Base-by-base conservation (phyloP, 2,329 filamentous ascomycete genomes). In the Torrubiella hemipterigena region DNA sequence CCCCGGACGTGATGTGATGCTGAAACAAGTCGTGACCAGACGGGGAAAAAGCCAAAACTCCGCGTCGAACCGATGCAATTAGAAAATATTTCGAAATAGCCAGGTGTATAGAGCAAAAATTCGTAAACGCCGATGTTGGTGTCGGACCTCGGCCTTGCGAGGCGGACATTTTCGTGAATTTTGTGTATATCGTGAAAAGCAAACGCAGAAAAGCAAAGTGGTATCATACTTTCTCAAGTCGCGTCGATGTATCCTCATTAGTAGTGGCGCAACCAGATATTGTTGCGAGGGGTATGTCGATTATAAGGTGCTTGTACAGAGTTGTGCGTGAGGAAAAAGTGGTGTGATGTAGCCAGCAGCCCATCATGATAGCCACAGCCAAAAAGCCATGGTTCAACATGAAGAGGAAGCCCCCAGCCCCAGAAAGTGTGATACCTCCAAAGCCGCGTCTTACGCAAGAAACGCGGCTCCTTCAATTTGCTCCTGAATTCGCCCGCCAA, bases 301-400 rank as follows among this genome's bases (percentile, higher is more conserved):
- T 56, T 56, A 58, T 57, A n/a, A 50, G 52, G 56, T 64, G 54
- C 63, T 66, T 64, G 48, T 65, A 66, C 60, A 65, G 47, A 50
- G 48, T n/a, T 50, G 49, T 29, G 27, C 17, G 27, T 29, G 45
- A 47, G 45, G 43, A 37, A 35, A 25, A 23, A 35, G 27, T 40
- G 41, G 43, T 37, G 39, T 32, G 41, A 42, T 41, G 42, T 40
- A 49, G 45, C 49, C 48, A 52, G 44, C 48, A 51, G 45, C 43
- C 36, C 39, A 24, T 24, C 12, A 24, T 6, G 10, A 24, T n/a
- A 24, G 22, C 8, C 12, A 24, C 14, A 12, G 22, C 22, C n/a
- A 24, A n/a, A 11, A 11, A 24, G 22, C 22, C 22, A 24, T 24
- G n/a, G n/a, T 12, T 14, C 22, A 45, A 40, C 36, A 40, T 40